phyloP scores from a whole-genome alignment of 495 filamentous ascomycete genomes.

The Lasiosphaeria ovina region DNA sequence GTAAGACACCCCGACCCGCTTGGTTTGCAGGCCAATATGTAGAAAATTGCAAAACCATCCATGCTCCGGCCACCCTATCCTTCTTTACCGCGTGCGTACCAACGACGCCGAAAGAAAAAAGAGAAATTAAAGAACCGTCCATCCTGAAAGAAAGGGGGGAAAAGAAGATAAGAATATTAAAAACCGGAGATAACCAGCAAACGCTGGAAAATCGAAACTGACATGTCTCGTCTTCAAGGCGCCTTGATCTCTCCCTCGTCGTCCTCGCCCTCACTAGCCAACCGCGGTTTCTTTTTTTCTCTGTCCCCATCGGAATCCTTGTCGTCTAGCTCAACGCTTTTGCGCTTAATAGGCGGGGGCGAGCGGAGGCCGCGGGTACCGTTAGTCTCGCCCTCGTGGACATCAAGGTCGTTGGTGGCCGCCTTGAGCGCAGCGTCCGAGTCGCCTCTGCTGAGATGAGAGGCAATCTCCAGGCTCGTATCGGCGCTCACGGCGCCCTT shows the following conservation, averaged over 20 bases:
- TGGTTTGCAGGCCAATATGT: too few species aligned
- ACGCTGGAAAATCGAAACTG: not conserved
- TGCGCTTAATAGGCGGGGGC: slow-evolving; percentile 30
- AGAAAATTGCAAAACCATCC: too few species aligned
- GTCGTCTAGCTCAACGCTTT: slow-evolving; percentile 28
- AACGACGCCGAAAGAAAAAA: not conserved
- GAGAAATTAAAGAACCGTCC: slow-evolving; percentile 3
- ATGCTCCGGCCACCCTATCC: too few species aligned
- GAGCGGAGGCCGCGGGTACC: slow-evolving; percentile 27
- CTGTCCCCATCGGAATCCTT: slow-evolving; percentile 11
- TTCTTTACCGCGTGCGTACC: not conserved
- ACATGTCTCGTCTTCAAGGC: not conserved
- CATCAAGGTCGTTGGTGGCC: slow-evolving; percentile 43
- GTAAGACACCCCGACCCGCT: too few species aligned
- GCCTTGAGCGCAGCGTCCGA: slow-evolving; percentile 47
- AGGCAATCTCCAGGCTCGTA: slow-evolving; percentile 12
- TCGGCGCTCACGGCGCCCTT: slow-evolving; percentile 9
- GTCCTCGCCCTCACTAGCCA: not conserved
- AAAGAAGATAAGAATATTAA: not conserved
- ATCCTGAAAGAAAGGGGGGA: not conserved
- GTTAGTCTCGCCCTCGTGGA: slow-evolving; percentile 34
- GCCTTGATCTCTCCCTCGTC: slow-evolving; percentile 5
- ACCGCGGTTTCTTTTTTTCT: slow-evolving; percentile 6
- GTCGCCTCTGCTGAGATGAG: slow-evolving; percentile 37
- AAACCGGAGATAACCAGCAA: not conserved